Evolutionary conservation across 2,329 filamentous ascomycete species (phyloP).

Genomic region (Alternaria postmessia): DNA sequence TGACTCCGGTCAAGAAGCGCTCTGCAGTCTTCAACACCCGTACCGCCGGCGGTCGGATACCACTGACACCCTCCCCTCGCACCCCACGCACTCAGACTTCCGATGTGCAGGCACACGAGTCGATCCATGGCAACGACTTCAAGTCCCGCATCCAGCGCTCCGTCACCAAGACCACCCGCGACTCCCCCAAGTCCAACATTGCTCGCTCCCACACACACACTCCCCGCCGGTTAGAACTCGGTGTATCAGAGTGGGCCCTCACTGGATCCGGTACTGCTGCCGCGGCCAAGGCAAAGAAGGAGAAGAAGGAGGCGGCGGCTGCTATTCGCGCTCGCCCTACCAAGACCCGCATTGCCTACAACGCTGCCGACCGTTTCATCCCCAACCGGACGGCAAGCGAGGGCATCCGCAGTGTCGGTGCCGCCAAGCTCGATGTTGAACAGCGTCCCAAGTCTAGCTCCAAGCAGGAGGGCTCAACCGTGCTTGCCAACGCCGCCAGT

Average conservation of each 20-base stretch:
- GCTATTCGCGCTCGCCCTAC: conserved; percentile 44
- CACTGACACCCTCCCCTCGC: conserved; percentile 88
- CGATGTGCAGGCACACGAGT: conserved; percentile 66
- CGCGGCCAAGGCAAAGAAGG: conserved; percentile 50
- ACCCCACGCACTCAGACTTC: conserved; percentile 59
- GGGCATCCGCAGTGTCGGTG: conserved; percentile 80
- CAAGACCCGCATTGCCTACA: conserved; percentile 59
- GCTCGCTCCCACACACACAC: conserved; percentile 70
- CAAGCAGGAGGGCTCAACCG: conserved; percentile 73
- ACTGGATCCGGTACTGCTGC: conserved; percentile 74
- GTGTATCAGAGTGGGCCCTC: conserved; percentile 90
- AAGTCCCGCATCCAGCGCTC: conserved; percentile 79
- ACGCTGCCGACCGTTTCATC: conserved; percentile 91
- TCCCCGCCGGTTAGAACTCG: conserved; percentile 87
- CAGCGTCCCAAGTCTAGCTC: conserved; percentile 73
- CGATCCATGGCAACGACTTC: conserved; percentile 76
- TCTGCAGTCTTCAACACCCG: conserved; percentile 89
- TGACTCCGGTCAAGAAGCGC: conserved; percentile 95
- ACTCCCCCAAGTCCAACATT: conserved; percentile 98
- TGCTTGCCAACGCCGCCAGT: conserved; percentile 77
- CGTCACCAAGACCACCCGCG: conserved; percentile 70
- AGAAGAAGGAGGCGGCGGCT: conserved; percentile 41
- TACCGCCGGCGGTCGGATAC: conserved; percentile 93
- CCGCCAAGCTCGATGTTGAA: conserved; percentile 76
- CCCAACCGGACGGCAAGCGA: conserved; percentile 92